phyloP scores from a whole-genome alignment of 108 stramenopile species.

The Schizochytrium sp. region DNA sequence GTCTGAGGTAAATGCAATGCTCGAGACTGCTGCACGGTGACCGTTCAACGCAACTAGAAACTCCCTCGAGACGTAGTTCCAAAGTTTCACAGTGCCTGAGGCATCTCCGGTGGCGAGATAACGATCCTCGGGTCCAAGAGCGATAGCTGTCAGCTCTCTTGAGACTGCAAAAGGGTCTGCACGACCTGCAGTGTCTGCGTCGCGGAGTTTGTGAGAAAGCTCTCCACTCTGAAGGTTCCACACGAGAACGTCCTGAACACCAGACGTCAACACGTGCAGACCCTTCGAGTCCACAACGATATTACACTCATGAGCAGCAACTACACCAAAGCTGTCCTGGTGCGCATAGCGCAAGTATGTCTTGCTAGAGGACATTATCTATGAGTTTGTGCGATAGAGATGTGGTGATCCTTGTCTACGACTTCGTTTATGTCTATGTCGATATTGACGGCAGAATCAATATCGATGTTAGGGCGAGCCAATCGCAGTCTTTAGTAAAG shows the following conservation, averaged over 20 bases:
- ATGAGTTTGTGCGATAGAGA: too few species aligned
- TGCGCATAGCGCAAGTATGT: slow-evolving; percentile 75
- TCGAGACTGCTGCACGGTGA: slow-evolving; percentile 69
- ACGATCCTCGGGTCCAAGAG: slow-evolving; percentile 4
- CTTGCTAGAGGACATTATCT: slow-evolving; percentile 63
- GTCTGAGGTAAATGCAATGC: slow-evolving; percentile 70
- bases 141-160: not conserved
- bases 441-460: too few species aligned
- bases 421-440: too few species aligned
- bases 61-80: not conserved
- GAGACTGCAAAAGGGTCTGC: slow-evolving; percentile 36
- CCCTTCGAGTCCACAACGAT: slow-evolving; percentile 65
- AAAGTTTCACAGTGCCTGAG: slow-evolving; percentile 66
- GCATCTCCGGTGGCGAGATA: slow-evolving; percentile 58
- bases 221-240: slow-evolving; percentile 72
- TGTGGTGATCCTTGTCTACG: too few species aligned
- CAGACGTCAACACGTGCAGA: slow-evolving; percentile 67
- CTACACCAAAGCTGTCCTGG: slow-evolving; percentile 68
- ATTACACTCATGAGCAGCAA: slow-evolving; percentile 71
- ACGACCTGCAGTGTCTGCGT: not conserved
- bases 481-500: too few species aligned
- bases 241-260: slow-evolving; percentile 73
- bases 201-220: slow-evolving; percentile 61
- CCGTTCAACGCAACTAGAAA: slow-evolving; percentile 47
- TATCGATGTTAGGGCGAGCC: too few species aligned